phyloP scores from a whole-genome alignment of 352 stramenopile species.

The Blastocystis sp. region DNA sequence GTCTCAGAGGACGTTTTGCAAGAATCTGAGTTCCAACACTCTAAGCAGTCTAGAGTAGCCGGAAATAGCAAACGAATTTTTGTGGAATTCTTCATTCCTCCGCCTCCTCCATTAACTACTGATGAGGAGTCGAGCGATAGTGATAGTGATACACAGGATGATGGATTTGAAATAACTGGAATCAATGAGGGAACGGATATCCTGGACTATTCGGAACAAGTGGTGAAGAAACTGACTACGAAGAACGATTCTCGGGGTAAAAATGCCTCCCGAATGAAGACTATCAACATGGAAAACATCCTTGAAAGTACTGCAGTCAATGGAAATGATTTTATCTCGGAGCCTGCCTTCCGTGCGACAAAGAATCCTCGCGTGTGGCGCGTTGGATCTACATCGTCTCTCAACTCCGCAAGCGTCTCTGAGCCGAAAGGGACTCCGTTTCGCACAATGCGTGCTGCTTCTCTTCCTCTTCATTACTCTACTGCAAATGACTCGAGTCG shows the following conservation, averaged over 20 bases:
- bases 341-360: background rate
- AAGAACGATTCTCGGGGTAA: background rate
- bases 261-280: background rate
- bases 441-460: background rate
- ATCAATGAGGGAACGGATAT: background rate
- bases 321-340: background rate
- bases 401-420: background rate
- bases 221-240: background rate
- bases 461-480: background rate
- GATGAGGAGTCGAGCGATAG: conserved; percentile 15
- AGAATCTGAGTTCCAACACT: background rate
- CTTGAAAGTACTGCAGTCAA: background rate
- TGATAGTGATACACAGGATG: background rate
- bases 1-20: background rate
- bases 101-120: background rate
- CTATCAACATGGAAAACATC: conserved; percentile 26
- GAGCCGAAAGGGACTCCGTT: background rate
- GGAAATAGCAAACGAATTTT: conserved; percentile 5
- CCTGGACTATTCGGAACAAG: background rate
- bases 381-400: background rate
- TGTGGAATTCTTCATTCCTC: conserved; percentile 56
- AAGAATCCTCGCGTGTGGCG: background rate
- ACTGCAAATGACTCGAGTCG: background rate
- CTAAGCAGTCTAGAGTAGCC: background rate
- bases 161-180: conserved; percentile 26